Percentiles rank a stretch among this genome's conserved stretches.
These are phyloP conservation scores for Agrocybe praecox DNA, from an alignment of 768 basidiomycete species.

Conservation along the genomic window DNA sequence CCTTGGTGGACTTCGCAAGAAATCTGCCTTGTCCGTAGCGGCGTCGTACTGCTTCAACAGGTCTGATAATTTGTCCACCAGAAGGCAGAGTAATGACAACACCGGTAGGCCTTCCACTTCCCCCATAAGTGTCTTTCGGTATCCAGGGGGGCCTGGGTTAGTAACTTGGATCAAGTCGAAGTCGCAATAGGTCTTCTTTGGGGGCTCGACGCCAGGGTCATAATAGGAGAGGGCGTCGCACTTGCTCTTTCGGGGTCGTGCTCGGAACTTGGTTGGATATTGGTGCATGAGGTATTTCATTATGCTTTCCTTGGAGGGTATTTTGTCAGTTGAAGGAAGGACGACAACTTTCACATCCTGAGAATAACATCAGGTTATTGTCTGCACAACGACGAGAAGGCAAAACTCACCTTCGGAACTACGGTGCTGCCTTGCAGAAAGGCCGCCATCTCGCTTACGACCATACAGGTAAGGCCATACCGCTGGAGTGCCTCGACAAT, in stretches of 20 bases:
- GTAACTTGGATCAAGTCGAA: conserved; percentile 12
- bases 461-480: conserved; percentile 10
- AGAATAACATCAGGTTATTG: background rate
- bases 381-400: background rate
- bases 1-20: conserved; percentile 10
- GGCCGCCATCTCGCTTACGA: conserved; percentile 17
- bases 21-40: background rate
- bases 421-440: conserved; percentile 14
- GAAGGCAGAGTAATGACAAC: conserved; percentile 11
- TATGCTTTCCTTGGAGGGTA: conserved; percentile 7
- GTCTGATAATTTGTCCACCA: conserved; percentile 11
- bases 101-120: conserved; percentile 17
- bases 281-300: conserved; percentile 11
- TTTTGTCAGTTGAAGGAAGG: conserved; percentile 6
- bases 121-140: conserved; percentile 6
- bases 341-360: conserved; percentile 17
- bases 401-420: conserved; percentile 15
- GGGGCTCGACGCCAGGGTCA: conserved; percentile 12
- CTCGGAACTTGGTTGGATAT: conserved; percentile 12
- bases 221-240: conserved; percentile 13
- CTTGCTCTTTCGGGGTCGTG: conserved; percentile 14
- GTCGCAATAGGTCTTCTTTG: conserved; percentile 16
- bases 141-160: conserved; percentile 18
- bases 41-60: conserved; percentile 10
- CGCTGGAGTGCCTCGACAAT: conserved; percentile 12